A percentile compares a stretch with the other conserved stretches of the same genome.
Evolutionary conservation across 2,329 filamentous ascomycete species (phyloP).

Genomic region (Aspergillus terreus): DNA sequence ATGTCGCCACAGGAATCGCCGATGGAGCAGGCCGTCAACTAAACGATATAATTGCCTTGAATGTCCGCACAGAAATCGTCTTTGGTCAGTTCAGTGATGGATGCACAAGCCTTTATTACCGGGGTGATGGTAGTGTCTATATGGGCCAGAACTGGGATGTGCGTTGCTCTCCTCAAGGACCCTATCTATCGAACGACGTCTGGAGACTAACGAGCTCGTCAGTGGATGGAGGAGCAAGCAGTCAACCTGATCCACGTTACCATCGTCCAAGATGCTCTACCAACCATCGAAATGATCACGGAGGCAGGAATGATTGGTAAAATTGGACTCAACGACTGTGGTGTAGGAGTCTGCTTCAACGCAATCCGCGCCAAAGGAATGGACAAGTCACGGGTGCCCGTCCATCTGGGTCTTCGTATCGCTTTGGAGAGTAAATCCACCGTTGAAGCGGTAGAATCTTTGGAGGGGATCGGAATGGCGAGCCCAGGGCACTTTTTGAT

Average conservation of each 20-base stretch:
- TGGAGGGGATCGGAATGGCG: constrained; percentile 49
- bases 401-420: constrained; percentile 53
- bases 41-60: constrained; percentile 50
- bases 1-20: background rate
- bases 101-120: constrained; percentile 51
- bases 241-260: constrained; percentile 7
- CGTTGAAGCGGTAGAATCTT: constrained; percentile 40
- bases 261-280: constrained; percentile 31
- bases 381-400: constrained; percentile 46
- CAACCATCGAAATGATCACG: constrained; percentile 53
- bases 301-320: constrained; percentile 58
- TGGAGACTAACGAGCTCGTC: background rate
- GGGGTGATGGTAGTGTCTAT: constrained; percentile 33
- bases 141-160: constrained; percentile 57
- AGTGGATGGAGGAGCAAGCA: constrained; percentile 7
- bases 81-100: constrained; percentile 53
- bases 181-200: background rate
- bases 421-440: constrained; percentile 48
- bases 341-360: constrained; percentile 56
- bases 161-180: background rate
- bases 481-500: constrained; percentile 53
- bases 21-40: constrained; percentile 39
- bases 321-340: constrained; percentile 53
- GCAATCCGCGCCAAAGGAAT: constrained; percentile 53
- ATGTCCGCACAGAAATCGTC: constrained; percentile 54